These are phyloP conservation scores for Colletotrichum salicis DNA, from an alignment of 2,329 filamentous ascomycete genomes.

Conservation along the genomic window DNA sequence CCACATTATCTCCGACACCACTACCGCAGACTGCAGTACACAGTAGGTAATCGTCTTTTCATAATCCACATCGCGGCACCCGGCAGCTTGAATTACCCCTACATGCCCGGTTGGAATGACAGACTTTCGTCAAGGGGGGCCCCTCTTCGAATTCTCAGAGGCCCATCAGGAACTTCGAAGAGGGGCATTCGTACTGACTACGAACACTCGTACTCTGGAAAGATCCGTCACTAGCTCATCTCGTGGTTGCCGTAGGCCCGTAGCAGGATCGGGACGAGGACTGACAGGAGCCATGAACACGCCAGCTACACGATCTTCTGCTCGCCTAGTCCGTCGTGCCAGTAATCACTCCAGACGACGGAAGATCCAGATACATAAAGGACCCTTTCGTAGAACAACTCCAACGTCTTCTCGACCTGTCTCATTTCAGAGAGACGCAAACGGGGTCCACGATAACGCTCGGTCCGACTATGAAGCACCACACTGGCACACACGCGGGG, in stretches of 20 bases:
- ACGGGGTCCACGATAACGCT: background rate
- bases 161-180: background rate
- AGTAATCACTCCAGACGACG: background rate
- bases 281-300: background rate
- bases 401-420: background rate
- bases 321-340: background rate
- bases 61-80: background rate
- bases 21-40: background rate
- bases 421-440: background rate
- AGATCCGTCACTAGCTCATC: background rate
- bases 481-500: background rate
- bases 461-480: background rate
- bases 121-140: background rate
- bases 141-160: background rate
- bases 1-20: conserved; percentile 21
- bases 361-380: background rate
- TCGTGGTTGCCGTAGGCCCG: no score
- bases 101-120: background rate
- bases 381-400: background rate
- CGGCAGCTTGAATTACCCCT: background rate
- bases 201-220: background rate
- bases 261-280: background rate
- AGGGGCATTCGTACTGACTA: background rate
- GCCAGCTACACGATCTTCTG: background rate
- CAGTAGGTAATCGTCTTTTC: background rate